A percentile compares a stretch with the other conserved stretches of the same genome.
phyloP scores from a whole-genome alignment of 164 flowering plant species.

The Dillenia suffruticosa region DNA sequence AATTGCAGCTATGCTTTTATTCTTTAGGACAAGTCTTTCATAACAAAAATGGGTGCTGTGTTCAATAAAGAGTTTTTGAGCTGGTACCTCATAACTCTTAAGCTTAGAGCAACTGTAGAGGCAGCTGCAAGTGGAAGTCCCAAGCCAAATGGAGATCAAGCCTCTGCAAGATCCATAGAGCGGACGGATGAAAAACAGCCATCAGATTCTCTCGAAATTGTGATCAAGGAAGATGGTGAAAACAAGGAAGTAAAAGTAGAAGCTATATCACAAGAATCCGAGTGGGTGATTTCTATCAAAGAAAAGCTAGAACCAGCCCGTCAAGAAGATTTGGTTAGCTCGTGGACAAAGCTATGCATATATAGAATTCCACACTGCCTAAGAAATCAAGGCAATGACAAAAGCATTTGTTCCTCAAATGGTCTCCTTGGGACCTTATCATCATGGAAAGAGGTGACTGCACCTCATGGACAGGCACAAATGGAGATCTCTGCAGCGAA shows the following conservation, averaged over 20 bases:
- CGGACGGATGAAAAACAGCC: slow-evolving; percentile 21
- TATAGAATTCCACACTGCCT: slow-evolving; percentile 49
- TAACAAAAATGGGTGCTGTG: slow-evolving; percentile 53
- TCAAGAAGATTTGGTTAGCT: slow-evolving; percentile 47
- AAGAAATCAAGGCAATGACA: slow-evolving; percentile 37
- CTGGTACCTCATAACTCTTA: slow-evolving; percentile 66
- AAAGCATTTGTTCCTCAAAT: slow-evolving; percentile 61
- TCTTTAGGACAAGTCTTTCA: background rate
- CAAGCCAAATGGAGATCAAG: slow-evolving; percentile 9
- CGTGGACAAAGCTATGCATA: slow-evolving; percentile 52
- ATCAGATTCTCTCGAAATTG: slow-evolving; percentile 16
- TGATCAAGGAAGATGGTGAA: slow-evolving; percentile 8
- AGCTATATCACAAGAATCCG: slow-evolving; percentile 25
- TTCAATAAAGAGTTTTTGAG: slow-evolving; percentile 68
- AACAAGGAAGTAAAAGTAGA: slow-evolving; percentile 6
- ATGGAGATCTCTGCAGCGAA: slow-evolving; percentile 44
- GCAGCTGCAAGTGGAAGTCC: slow-evolving; percentile 13
- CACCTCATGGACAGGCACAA: slow-evolving; percentile 64
- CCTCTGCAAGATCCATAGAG: slow-evolving; percentile 13
- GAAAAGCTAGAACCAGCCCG: slow-evolving; percentile 60
- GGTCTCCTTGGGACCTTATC: slow-evolving; percentile 72
- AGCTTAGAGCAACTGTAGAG: slow-evolving; percentile 56
- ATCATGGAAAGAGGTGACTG: slow-evolving; percentile 41
- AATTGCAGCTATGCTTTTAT: background rate
- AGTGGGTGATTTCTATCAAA: slow-evolving; percentile 67